Percentiles rank a stretch among this genome's conserved stretches.
phyloP scores from a whole-genome alignment of 495 filamentous ascomycete species.

The Talaromyces thailandensis region DNA sequence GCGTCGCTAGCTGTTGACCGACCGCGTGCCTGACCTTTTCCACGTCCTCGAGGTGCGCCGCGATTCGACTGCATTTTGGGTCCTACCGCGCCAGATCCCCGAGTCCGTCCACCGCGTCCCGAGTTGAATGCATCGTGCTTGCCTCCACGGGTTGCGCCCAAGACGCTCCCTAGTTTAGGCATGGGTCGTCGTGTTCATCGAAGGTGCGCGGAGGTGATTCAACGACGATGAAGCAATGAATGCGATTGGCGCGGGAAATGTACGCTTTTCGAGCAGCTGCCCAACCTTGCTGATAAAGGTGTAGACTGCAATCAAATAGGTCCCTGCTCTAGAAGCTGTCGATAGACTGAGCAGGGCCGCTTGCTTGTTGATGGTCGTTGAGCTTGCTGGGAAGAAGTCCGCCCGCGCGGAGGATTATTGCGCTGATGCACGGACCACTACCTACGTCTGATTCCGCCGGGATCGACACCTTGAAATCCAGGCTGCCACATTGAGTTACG shows the following conservation, averaged over 20 bases:
- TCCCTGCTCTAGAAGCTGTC: slow-evolving; percentile 5
- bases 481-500: neutral
- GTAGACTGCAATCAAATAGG: neutral
- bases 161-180: slow-evolving; percentile 8
- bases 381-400: neutral
- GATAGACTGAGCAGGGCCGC: slow-evolving; percentile 2
- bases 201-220: neutral
- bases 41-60: neutral
- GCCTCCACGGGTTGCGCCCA: slow-evolving; percentile 7
- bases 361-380: neutral
- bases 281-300: neutral
- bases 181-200: slow-evolving; percentile 7
- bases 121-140: neutral
- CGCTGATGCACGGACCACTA: neutral
- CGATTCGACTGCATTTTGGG: neutral
- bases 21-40: slow-evolving; percentile 1
- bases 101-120: slow-evolving; percentile 2
- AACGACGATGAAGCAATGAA: neutral
- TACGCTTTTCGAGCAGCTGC: neutral
- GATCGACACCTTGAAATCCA: neutral
- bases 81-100: neutral
- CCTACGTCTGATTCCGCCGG: neutral
- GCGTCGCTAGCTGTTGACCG: neutral
- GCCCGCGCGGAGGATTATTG: neutral
- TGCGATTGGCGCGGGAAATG: neutral